Percentiles rank a stretch among this genome's conserved stretches.
phyloP scores from a whole-genome alignment of 352 stramenopile genomes.

The Globisporangium rhizosaccharum region DNA sequence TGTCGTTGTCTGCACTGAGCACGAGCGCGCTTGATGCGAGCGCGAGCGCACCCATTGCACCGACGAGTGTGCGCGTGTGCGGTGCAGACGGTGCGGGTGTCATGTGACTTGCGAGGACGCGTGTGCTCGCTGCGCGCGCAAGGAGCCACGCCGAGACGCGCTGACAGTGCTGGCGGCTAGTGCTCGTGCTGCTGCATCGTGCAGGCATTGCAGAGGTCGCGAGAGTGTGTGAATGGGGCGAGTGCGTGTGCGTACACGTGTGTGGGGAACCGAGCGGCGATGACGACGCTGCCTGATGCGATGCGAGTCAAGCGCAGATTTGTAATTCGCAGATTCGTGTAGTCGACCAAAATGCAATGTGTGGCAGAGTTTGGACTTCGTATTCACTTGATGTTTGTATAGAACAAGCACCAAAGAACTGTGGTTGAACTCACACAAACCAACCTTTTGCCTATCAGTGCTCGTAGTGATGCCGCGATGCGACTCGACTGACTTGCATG shows the following conservation, averaged over 20 bases:
- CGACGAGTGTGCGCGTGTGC: neutral
- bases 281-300: too few relatives aligned
- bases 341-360: too few relatives aligned
- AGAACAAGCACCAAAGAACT: too few relatives aligned
- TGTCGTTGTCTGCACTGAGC: slow-evolving; percentile 3
- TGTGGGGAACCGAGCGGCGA: too few relatives aligned
- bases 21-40: slow-evolving; percentile 6
- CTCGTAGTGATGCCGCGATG: too few relatives aligned
- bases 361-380: too few relatives aligned
- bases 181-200: slow-evolving; percentile 3
- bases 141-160: slow-evolving; percentile 6
- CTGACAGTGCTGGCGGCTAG: neutral
- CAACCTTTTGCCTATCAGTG: too few relatives aligned
- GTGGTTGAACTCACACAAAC: too few relatives aligned
- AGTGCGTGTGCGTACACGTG: neutral
- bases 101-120: neutral
- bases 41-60: slow-evolving; percentile 4
- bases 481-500: too few relatives aligned
- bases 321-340: too few relatives aligned
- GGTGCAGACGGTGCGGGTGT: neutral
- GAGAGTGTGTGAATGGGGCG: neutral
- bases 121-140: neutral
- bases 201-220: slow-evolving; percentile 1
- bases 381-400: too few relatives aligned
- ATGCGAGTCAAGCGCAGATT: too few relatives aligned